Evolutionary conservation across 805 yeast species (phyloP).

Genomic region (Citeromyces nyonsensis): DNA sequence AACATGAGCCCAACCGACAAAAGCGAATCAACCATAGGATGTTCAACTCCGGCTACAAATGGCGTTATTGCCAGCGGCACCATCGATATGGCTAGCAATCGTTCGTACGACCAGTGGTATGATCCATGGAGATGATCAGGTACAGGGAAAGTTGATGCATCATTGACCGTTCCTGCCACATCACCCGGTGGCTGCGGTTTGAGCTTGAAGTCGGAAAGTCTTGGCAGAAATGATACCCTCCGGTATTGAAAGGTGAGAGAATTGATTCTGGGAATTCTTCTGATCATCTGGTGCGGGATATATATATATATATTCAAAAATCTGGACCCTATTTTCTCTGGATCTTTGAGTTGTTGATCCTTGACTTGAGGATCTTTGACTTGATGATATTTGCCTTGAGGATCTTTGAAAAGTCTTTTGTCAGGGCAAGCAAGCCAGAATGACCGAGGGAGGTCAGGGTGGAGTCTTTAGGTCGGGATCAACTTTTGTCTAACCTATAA

Average conservation of each 20-base stretch:
- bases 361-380: no score
- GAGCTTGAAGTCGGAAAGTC: constrained; percentile 2
- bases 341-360: no score
- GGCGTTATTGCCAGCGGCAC: constrained; percentile 54
- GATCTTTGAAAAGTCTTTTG: no score
- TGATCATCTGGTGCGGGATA: no score
- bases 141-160: constrained; percentile 48
- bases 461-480: no score
- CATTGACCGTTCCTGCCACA: constrained; percentile 60
- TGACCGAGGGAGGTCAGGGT: no score
- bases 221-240: constrained; percentile 4
- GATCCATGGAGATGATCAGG: constrained; percentile 48
- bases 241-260: not conserved
- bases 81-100: constrained; percentile 40
- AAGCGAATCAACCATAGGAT: constrained; percentile 55
- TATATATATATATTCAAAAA: no score
- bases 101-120: constrained; percentile 61
- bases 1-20: constrained; percentile 51
- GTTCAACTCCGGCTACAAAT: constrained; percentile 35
- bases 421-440: no score
- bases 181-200: constrained; percentile 51
- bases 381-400: no score
- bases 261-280: no score
- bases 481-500: no score
- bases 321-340: no score